Evolutionary conservation across 1,139 yeast species (phyloP).

Genomic region (Magnusiomyces starmeri): DNA sequence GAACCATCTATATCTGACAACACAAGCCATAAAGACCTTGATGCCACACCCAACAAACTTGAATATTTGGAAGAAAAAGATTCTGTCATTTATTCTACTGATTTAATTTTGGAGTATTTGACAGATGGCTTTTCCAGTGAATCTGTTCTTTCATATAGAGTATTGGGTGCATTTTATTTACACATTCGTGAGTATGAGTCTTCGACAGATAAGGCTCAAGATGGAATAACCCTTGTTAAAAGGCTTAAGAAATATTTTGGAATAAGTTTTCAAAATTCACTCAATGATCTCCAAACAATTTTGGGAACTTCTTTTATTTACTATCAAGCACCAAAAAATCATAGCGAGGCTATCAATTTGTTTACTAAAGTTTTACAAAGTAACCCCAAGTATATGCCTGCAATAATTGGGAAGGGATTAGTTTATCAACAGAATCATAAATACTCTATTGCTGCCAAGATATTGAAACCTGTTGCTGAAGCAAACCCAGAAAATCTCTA

Average conservation of each 20-base stretch:
- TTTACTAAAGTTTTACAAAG: conserved; percentile 54
- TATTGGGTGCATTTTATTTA: conserved; percentile 54
- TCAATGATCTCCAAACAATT: conserved; percentile 53
- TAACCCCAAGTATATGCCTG: conserved; percentile 49
- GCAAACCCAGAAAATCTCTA: conserved; percentile 49
- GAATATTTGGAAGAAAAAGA: conserved; percentile 26
- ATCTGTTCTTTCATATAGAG: conserved; percentile 57
- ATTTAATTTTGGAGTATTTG: conserved; percentile 48
- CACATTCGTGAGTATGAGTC: conserved; percentile 56
- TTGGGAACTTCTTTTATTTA: conserved; percentile 76
- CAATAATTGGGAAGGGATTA: conserved; percentile 75
- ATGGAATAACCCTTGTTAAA: conserved; percentile 49
- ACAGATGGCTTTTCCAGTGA: conserved; percentile 46
- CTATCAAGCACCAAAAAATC: conserved; percentile 85
- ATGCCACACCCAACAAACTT: conserved; percentile 23
- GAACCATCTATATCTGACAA: conserved; percentile 17
- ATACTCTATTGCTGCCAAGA: conserved; percentile 44
- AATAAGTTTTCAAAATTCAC: conserved; percentile 44
- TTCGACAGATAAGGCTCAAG: conserved; percentile 53
- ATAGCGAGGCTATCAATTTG: conserved; percentile 60
- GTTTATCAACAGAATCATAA: conserved; percentile 63
- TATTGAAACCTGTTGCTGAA: conserved; percentile 47
- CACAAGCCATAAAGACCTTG: conserved; percentile 21
- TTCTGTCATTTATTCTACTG: conserved; percentile 36
- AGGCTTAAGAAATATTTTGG: conserved; percentile 44